Conservation (phyloP, 345 rosid genomes). For the Populus simonii region DNA sequence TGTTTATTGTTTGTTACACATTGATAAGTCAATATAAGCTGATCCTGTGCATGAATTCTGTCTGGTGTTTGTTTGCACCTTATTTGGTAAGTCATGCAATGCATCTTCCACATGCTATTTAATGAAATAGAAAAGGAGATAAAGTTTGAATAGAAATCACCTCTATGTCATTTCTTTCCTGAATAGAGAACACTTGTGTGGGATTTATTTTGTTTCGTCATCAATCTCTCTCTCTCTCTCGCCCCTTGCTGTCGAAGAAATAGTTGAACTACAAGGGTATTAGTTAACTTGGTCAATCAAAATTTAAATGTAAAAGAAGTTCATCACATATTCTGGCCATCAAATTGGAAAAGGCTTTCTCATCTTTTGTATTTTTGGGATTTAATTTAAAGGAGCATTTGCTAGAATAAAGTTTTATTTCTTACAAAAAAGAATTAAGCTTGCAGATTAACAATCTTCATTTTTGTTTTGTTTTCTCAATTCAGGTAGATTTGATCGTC, state of each 20-base stretch:
- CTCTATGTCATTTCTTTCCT: not conserved
- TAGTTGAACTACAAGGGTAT: not conserved
- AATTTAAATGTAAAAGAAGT: not conserved
- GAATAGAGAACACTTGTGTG: not conserved
- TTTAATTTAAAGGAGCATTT: not conserved
- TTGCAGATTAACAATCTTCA: not conserved
- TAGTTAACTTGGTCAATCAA: not conserved
- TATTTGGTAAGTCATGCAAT: not conserved
- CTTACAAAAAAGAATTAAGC: not conserved
- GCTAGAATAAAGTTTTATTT: not conserved
- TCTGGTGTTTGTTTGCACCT: not conserved
- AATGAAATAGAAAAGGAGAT: not conserved
- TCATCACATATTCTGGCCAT: not conserved
- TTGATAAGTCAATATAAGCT: not conserved
- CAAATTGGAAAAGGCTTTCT: not conserved
- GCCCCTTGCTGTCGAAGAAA: not conserved
- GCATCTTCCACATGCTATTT: not conserved
- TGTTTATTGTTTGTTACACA: not conserved
- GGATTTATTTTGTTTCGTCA: not conserved
- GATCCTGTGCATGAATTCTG: not conserved
- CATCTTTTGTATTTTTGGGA: not conserved
- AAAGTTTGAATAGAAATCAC: not conserved
- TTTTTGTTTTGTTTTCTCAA: slow-evolving; percentile 5
- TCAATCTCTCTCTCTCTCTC: not conserved
- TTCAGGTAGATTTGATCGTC: not conserved